phyloP scores from a whole-genome alignment of 108 stramenopile species.

The Aureococcus anophagefferens region DNA sequence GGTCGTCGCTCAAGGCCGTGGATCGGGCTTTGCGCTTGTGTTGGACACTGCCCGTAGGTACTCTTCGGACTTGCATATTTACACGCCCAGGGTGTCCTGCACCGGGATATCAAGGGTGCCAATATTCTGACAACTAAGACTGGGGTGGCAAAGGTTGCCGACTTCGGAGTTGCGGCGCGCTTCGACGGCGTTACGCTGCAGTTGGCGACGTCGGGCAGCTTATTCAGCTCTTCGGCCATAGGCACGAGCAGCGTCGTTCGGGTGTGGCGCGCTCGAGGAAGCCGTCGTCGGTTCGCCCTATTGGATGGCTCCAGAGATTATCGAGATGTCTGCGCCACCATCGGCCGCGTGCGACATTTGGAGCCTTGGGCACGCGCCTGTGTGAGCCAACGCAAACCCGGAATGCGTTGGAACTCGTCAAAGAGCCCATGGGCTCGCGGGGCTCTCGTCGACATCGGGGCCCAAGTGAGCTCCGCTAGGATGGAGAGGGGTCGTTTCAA shows the following conservation, averaged over 20 bases:
- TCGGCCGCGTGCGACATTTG: constrained; percentile 49
- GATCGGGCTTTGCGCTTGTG: not conserved
- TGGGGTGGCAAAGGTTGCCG: constrained; percentile 33
- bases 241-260: not conserved
- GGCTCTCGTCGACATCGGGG: not conserved
- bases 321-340: constrained; percentile 40
- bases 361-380: no score
- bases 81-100: constrained; percentile 52
- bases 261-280: not conserved
- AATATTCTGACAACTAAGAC: constrained; percentile 45
- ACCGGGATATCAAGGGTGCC: constrained; percentile 54
- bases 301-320: constrained; percentile 55
- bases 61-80: constrained; percentile 41
- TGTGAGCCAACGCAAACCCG: not conserved
- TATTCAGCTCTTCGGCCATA: no score
- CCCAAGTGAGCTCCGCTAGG: no score
- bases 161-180: constrained; percentile 34
- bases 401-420: not conserved
- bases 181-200: no score
- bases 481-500: no score
- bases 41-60: constrained; percentile 14
- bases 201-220: not conserved
- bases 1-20: not conserved
- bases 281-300: constrained; percentile 44
- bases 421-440: not conserved